These are phyloP conservation scores for Ascoidea asiatica DNA, from an alignment of 805 yeast species.

Conservation along the genomic window DNA sequence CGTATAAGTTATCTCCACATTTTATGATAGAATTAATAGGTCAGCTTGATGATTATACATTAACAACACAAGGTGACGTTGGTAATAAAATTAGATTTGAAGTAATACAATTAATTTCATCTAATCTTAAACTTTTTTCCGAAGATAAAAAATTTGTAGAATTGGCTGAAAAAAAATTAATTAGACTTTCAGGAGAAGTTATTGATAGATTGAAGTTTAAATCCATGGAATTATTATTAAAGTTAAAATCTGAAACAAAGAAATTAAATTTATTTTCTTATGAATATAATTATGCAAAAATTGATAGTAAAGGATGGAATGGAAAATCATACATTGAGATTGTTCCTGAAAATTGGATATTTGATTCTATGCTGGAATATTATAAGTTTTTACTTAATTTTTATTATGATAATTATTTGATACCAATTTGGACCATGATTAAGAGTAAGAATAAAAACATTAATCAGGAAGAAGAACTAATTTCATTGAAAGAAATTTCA, in stretches of 20 bases:
- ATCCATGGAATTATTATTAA: constrained; percentile 26
- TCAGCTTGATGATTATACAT: constrained; percentile 63
- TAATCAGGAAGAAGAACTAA: constrained; percentile 7
- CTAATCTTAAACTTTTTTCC: constrained; percentile 14
- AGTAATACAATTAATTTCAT: constrained; percentile 26
- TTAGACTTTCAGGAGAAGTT: constrained; percentile 51
- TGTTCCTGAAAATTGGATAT: not conserved
- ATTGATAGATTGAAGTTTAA: constrained; percentile 37
- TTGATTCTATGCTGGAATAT: constrained; percentile 1
- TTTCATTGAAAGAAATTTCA: constrained; percentile 6
- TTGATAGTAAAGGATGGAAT: not conserved
- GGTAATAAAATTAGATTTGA: constrained; percentile 61
- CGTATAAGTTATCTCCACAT: constrained; percentile 8
- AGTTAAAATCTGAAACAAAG: constrained; percentile 9
- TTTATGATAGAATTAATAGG: constrained; percentile 13
- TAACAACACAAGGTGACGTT: constrained; percentile 81
- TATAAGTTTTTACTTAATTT: constrained; percentile 6
- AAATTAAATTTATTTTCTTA: not conserved
- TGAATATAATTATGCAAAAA: constrained; percentile 1
- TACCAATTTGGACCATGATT: constrained; percentile 10
- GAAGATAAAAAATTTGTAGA: constrained; percentile 4
- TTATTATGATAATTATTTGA: constrained; percentile 17
- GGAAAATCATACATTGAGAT: not conserved
- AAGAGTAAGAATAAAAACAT: not conserved
- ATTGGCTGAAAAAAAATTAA: constrained; percentile 21